phyloP scores from a whole-genome alignment of 208 protist species.

The Wallacemonas sp. region DNA sequence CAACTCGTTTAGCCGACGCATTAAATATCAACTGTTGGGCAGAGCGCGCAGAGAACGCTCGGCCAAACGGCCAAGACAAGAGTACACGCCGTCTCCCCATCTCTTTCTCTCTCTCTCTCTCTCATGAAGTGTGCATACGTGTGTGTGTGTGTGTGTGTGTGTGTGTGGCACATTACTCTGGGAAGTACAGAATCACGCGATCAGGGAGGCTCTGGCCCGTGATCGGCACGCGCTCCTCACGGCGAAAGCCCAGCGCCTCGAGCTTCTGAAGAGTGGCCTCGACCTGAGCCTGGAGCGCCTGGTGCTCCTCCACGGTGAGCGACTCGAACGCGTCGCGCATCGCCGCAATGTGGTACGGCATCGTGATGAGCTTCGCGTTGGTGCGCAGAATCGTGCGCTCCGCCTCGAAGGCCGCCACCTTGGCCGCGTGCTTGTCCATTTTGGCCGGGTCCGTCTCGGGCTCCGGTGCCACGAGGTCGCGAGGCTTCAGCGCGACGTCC shows the following conservation, averaged over 20 bases:
- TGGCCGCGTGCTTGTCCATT: slow-evolving; percentile 16
- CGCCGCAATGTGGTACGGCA: slow-evolving; percentile 48
- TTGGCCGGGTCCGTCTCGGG: slow-evolving; percentile 30
- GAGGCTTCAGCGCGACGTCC: slow-evolving; percentile 41
- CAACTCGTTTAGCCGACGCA: too few relatives aligned
- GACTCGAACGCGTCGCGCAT: slow-evolving; percentile 45
- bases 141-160: neutral
- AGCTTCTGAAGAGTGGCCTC: slow-evolving; percentile 55
- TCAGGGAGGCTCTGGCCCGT: slow-evolving; percentile 81
- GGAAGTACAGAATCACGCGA: slow-evolving; percentile 75
- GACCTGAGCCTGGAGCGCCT: slow-evolving; percentile 39
- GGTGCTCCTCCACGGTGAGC: slow-evolving; percentile 42
- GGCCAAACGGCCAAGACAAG: too few relatives aligned
- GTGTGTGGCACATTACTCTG: slow-evolving; percentile 22
- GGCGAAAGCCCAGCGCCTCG: slow-evolving; percentile 55
- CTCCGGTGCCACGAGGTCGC: slow-evolving; percentile 23
- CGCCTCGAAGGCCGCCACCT: slow-evolving; percentile 49
- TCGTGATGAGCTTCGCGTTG: slow-evolving; percentile 85
- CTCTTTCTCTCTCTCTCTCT: too few relatives aligned
- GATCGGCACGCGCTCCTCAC: slow-evolving; percentile 59
- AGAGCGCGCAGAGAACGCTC: too few relatives aligned
- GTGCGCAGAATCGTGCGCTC: slow-evolving; percentile 59
- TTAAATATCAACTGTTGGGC: too few relatives aligned
- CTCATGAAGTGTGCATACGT: too few relatives aligned
- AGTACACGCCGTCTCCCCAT: too few relatives aligned